Evolutionary conservation across 2,329 filamentous ascomycete species (phyloP).

Genomic region (Chaetomiaceae sp.): DNA sequence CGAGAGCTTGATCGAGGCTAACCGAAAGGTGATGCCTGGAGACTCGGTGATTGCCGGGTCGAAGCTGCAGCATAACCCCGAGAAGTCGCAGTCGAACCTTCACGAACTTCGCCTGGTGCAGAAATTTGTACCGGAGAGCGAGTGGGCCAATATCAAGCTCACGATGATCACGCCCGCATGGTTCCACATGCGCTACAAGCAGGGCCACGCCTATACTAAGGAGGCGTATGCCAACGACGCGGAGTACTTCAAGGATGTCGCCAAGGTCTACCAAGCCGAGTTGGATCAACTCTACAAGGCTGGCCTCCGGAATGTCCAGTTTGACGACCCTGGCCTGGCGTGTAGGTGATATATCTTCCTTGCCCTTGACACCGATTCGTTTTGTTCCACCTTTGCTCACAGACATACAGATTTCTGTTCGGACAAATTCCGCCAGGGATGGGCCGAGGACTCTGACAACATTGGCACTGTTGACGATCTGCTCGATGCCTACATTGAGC

Average conservation of each 20-base stretch:
- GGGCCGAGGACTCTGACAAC: constrained; percentile 63
- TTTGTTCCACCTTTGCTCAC: no score
- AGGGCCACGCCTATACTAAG: constrained; percentile 51
- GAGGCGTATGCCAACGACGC: constrained; percentile 52
- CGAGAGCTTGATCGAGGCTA: constrained; percentile 48
- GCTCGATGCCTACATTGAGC: constrained; percentile 68
- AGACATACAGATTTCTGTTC: constrained; percentile 69
- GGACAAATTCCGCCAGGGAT: constrained; percentile 64
- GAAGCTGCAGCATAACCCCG: constrained; percentile 42
- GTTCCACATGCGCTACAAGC: constrained; percentile 52
- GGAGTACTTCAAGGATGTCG: constrained; percentile 62
- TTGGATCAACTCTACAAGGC: constrained; percentile 56
- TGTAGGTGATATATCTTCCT: constrained; percentile 56
- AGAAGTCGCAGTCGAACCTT: constrained; percentile 42
- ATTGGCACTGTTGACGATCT: constrained; percentile 64
- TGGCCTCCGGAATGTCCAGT: constrained; percentile 61
- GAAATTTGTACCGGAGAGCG: constrained; percentile 40
- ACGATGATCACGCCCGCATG: constrained; percentile 51
- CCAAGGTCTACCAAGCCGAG: constrained; percentile 61
- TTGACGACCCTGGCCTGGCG: constrained; percentile 62
- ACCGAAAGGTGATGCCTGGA: constrained; percentile 51
- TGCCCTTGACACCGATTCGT: no score
- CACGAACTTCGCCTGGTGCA: constrained; percentile 47
- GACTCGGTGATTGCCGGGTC: constrained; percentile 49
- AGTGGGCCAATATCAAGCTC: constrained; percentile 49